Conservation (phyloP, 176 grass and related monocot species). For the Echinochloa phyllopogon region DNA sequence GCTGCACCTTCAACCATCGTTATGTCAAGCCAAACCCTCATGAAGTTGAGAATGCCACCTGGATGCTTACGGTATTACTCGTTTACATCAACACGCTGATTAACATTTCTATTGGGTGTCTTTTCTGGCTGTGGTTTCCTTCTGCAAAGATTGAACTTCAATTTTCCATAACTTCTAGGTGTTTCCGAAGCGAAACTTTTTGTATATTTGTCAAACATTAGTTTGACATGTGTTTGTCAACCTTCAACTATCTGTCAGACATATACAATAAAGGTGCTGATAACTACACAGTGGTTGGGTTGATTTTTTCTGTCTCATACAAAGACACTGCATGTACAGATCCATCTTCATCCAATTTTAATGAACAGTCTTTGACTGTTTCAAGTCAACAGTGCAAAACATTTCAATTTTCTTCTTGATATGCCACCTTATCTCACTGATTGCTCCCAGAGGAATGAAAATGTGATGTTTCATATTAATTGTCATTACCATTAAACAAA, state of each 20-base stretch:
- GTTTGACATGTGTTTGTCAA: neutral
- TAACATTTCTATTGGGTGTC: constrained; percentile 6
- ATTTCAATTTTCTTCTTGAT: constrained; percentile 14
- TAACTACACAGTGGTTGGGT: constrained; percentile 7
- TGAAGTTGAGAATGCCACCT: constrained; percentile 68
- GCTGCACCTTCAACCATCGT: constrained; percentile 66
- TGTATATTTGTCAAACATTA: constrained; percentile 9
- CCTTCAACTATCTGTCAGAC: neutral
- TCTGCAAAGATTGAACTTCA: neutral
- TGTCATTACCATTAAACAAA: neutral
- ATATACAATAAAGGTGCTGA: neutral
- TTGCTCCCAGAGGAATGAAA: constrained; percentile 1
- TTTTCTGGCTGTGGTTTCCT: neutral
- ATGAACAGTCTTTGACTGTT: neutral
- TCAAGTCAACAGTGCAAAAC: neutral
- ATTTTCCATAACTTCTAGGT: neutral
- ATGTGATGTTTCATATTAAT: neutral
- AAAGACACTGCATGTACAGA: constrained; percentile 13
- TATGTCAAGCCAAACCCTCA: constrained; percentile 69
- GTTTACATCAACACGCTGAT: neutral
- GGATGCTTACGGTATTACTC: constrained; percentile 65
- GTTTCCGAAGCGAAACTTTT: neutral
- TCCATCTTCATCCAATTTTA: constrained; percentile 28
- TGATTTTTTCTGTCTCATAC: neutral
- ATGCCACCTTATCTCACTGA: neutral